Conservation (phyloP, 805 yeast species). For the Candida qinlingensis region DNA sequence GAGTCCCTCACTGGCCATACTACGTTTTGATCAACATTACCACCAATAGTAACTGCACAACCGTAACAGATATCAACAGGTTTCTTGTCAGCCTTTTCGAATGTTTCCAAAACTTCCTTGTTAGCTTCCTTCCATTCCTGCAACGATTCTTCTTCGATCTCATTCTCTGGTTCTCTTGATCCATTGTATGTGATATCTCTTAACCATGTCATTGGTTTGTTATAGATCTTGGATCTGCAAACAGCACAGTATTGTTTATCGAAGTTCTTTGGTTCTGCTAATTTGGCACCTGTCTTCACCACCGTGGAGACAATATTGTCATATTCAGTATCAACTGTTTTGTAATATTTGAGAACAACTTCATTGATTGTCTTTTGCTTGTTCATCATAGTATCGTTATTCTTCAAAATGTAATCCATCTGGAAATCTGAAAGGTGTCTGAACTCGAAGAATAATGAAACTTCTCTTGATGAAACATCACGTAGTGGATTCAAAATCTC, state of each 20-base stretch:
- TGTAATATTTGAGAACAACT: conserved; percentile 67
- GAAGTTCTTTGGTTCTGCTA: conserved; percentile 41
- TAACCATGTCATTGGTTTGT: conserved; percentile 63
- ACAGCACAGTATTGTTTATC: conserved; percentile 40
- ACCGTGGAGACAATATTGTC: conserved; percentile 91
- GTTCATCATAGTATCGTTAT: conserved; percentile 36
- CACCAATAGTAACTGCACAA: conserved; percentile 60
- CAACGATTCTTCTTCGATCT: conserved; percentile 35
- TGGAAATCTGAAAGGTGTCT: conserved; percentile 14
- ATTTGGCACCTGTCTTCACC: conserved; percentile 79
- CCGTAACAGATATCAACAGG: conserved; percentile 63
- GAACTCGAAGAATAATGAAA: conserved; percentile 48
- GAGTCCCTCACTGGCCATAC: conserved; percentile 32
- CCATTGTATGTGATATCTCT: conserved; percentile 58
- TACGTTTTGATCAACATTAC: conserved; percentile 31
- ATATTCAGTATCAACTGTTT: conserved; percentile 66
- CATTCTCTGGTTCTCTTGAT: conserved; percentile 42
- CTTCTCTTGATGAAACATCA: conserved; percentile 68
- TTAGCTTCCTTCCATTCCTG: conserved; percentile 29
- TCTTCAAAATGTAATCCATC: conserved; percentile 17
- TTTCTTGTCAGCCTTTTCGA: conserved; percentile 8
- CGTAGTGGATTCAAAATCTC: conserved; percentile 64
- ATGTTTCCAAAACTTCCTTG: conserved; percentile 14
- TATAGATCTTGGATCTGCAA: conserved; percentile 50
- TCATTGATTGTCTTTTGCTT: conserved; percentile 81